A percentile compares a stretch with the other conserved stretches of the same genome.
Conservation (phyloP, 2,329 filamentous ascomycete genomes). For the Lanzia echinophila region DNA sequence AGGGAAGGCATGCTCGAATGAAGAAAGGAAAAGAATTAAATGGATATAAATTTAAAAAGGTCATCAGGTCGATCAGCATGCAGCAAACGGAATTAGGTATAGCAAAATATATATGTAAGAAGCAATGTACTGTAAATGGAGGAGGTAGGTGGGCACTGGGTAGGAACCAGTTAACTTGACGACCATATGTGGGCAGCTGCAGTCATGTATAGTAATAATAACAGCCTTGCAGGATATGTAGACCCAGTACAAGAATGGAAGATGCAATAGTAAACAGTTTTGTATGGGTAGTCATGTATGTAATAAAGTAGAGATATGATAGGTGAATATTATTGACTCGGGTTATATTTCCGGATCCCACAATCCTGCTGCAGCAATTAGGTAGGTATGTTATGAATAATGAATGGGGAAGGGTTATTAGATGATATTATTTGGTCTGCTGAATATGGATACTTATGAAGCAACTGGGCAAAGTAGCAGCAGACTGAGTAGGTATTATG, state of each 20-base stretch:
- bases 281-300: slow-evolving; percentile 1
- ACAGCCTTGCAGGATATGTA: not conserved
- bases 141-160: not conserved
- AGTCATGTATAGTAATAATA: slow-evolving; percentile 3
- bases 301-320: not conserved
- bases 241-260: not conserved
- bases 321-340: too few relatives aligned
- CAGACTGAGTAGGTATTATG: too few relatives aligned
- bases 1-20: slow-evolving; percentile 25
- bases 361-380: not conserved
- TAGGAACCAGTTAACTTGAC: slow-evolving; percentile 3
- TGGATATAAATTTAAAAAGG: not conserved
- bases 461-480: too few relatives aligned
- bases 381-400: too few relatives aligned
- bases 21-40: not conserved
- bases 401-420: too few relatives aligned
- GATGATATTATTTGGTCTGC: too few relatives aligned
- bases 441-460: too few relatives aligned
- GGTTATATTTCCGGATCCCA: not conserved
- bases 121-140: not conserved
- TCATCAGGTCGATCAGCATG: slow-evolving; percentile 12
- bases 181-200: slow-evolving; percentile 6
- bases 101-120: slow-evolving; percentile 3
- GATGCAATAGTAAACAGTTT: not conserved
- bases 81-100: slow-evolving; percentile 9